These are phyloP conservation scores for Penicillium hesseltinei DNA, from an alignment of 2,329 filamentous ascomycete species.

Conservation along the genomic window DNA sequence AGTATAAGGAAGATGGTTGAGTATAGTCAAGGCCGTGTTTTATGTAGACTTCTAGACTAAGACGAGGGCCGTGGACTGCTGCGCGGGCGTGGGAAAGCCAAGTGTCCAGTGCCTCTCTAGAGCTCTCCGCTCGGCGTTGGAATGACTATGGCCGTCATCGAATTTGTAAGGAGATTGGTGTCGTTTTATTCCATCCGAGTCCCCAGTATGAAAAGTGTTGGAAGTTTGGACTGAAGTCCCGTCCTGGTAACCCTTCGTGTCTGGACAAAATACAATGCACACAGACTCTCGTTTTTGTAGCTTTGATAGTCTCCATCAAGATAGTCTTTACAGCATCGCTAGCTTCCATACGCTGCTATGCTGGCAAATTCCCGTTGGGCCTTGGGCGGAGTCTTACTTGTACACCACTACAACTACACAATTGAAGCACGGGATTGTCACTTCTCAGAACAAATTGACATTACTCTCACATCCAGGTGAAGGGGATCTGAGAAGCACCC, in stretches of 20 bases:
- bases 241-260: background rate
- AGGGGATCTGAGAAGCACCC: background rate
- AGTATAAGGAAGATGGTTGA: slow-evolving; percentile 71
- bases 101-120: background rate
- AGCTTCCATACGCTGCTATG: background rate
- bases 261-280: background rate
- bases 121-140: background rate
- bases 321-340: background rate
- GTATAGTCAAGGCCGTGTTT: slow-evolving; percentile 37
- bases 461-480: background rate
- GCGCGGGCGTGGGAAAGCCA: background rate
- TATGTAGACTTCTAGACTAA: background rate
- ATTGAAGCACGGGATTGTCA: background rate
- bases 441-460: background rate
- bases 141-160: background rate
- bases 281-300: background rate
- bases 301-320: background rate
- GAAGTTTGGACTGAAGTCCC: background rate
- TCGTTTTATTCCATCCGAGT: background rate
- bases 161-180: background rate
- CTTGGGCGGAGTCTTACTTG: background rate
- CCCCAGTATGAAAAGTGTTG: background rate
- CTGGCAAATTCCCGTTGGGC: background rate
- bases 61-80: background rate
- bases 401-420: background rate